Evolutionary conservation across 306 rosid genomes (phyloP).

Genomic region (Mucuna pruriens): DNA sequence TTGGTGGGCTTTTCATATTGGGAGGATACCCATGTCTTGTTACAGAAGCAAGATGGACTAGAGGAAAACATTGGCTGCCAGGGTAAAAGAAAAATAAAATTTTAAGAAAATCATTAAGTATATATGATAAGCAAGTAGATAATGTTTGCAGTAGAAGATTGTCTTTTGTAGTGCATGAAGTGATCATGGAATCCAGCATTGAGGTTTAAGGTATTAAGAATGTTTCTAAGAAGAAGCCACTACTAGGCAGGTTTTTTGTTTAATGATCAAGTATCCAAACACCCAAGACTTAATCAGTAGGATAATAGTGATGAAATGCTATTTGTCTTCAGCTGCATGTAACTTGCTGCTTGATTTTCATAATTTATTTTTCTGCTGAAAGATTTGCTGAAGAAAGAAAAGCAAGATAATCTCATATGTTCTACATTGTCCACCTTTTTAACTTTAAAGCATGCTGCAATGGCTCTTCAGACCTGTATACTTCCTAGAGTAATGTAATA

Average conservation of each 20-base stretch:
- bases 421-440: not conserved
- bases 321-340: not conserved
- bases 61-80: not conserved
- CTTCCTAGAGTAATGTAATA: not conserved
- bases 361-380: not conserved
- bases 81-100: not conserved
- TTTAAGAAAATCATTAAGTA: not conserved
- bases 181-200: not conserved
- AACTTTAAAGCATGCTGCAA: not conserved
- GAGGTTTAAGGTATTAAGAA: not conserved
- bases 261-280: not conserved
- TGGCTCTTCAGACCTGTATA: conserved; percentile 8
- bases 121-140: not conserved
- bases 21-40: not conserved
- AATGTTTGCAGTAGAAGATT: not conserved
- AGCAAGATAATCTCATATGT: not conserved
- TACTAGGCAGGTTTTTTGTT: not conserved
- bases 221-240: not conserved
- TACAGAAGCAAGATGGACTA: not conserved
- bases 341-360: conserved; percentile 12
- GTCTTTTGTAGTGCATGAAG: not conserved
- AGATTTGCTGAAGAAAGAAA: not conserved
- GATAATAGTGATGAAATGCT: not conserved
- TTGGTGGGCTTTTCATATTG: not conserved
- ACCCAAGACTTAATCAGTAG: not conserved